Base-by-base conservation (phyloP, 148 eudicot genomes). In the Pouteria glomerata region DNA sequence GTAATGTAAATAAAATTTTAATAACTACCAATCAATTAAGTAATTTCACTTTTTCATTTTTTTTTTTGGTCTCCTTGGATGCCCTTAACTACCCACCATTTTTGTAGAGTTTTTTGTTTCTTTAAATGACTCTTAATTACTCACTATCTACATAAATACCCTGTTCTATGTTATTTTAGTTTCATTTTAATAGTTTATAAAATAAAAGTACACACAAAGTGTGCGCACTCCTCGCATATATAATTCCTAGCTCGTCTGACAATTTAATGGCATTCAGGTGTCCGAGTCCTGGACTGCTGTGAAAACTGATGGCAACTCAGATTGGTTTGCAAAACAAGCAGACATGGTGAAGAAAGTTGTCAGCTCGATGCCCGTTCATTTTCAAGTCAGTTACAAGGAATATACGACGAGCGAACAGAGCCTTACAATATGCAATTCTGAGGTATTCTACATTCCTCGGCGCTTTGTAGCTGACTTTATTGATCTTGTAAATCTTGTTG, bases 341-440 rank as follows among this genome's bases (percentile, higher is more conserved):
- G 88, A 88, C 33, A 82, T 86, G 86, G 97, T 95, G 8, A 95
- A 87, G 80, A 82, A 88, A 75, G 87, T 90, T n/a, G 97, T 95
- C 19, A 74, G 73, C 56, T 78, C 86, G 61, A 91, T 95, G 99
- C 96, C 99, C 27, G 99, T 85, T 75, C 97, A 95, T 64, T 82
- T 91, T 64, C 99, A 95, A 84, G 90, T 92, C 79, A 92, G 81
- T 63, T 95, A 86, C 84, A 95, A 91, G 82, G 88, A 79, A 77
- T 76, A 90, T 21, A 71, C 10, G 44, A 39, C 82, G 48, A 81
- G 71, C 42, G 78, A 81, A 23, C 55, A 73, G 34, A 83, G 72
- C 71, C 75, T 90, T 18, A 78, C 76, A 13, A 59, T 92, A 53
- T 91, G 97, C 86, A 92, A 82, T 67, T 95, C 99, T 0, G 97